Evolutionary conservation across 2,329 filamentous ascomycete genomes (phyloP), one percentile per base, ranked within the genome.

Genomic region (Ceratocystis eucalypticola): DNA sequence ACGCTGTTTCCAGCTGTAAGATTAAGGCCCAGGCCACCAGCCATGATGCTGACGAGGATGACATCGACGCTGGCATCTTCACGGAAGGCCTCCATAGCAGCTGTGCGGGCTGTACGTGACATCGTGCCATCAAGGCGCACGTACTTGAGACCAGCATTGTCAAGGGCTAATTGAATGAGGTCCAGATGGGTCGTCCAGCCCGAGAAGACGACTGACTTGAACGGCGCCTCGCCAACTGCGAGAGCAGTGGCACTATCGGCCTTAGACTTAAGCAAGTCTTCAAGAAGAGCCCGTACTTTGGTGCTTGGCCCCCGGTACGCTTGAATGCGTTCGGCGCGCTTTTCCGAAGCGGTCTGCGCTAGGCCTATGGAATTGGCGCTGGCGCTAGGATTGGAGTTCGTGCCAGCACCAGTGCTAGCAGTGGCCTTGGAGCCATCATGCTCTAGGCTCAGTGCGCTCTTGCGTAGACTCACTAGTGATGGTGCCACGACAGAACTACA

Each of bases 171-270:
- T 73, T 94, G 86, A 70, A 99, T 96, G 22, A 99, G 83, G 74
- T 97, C 92, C 17, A 99, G 84, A 73, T 97, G 92, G 0, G 88
- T 87, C 0, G 94, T 97, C 92, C 94, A 97, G n/a, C 87, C 87
- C 0, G 91, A 96, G 76, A 97, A 97, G 5, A 99, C 86, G 15
- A 99, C 91, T 30, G 90, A 94, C 74, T 96, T 97, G 76, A 90
- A 88, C 0, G 92, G 92, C 0, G 84, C 82, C 72, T 92, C 84
- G 10, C 82, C 77, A 0, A 85, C 83, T 12, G 53, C 46, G 5
- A 46, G 48, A 8, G 83, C 78, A 0, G 77, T 77, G 46, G 82
- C 80, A 68, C 85, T 89, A 72, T 87, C 83, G 0, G 79, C 78
- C 67, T 85, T 84, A 64, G 85, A 84, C 63, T 80, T 78, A 1